phyloP scores from a whole-genome alignment of 768 basidiomycete species.

The Tulasnella sp. region DNA sequence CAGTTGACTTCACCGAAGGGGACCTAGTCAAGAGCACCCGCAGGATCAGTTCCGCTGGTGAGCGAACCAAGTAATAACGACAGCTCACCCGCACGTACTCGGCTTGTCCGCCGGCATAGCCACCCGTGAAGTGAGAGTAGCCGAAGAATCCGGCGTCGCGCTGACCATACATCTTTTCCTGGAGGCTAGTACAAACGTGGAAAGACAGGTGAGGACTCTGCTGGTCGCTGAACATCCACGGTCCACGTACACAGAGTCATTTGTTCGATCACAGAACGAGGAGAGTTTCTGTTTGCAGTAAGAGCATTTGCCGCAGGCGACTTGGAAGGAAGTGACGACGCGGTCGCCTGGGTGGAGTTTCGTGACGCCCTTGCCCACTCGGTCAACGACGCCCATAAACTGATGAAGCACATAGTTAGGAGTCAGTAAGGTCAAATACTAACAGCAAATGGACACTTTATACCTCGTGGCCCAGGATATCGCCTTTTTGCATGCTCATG shows the following conservation, averaged over 20 bases:
- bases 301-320: conserved; percentile 59
- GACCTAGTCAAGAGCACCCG: not conserved
- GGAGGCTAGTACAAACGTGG: conserved; percentile 27
- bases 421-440: not conserved
- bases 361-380: conserved; percentile 51
- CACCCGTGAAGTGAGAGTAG: conserved; percentile 60
- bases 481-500: conserved; percentile 53
- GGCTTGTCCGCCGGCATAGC: conserved; percentile 64
- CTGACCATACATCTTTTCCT: conserved; percentile 51
- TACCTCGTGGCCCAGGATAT: conserved; percentile 65
- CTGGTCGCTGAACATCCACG: conserved; percentile 9
- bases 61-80: not conserved
- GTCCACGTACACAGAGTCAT: conserved; percentile 42
- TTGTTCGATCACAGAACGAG: conserved; percentile 63
- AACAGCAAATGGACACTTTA: not conserved
- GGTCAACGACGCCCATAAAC: conserved; percentile 60
- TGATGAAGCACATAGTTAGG: conserved; percentile 17
- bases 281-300: conserved; percentile 66
- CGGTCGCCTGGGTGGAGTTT: conserved; percentile 52
- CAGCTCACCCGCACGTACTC: conserved; percentile 51
- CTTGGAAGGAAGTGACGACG: conserved; percentile 70
- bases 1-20: conserved; percentile 63
- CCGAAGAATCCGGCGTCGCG: conserved; percentile 59
- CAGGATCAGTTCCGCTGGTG: not conserved
- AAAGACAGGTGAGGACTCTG: not conserved